Evolutionary conservation across 176 grass and related monocot species (phyloP), one percentile per base, ranked within the genome.

Genomic region (Carex cristatella): DNA sequence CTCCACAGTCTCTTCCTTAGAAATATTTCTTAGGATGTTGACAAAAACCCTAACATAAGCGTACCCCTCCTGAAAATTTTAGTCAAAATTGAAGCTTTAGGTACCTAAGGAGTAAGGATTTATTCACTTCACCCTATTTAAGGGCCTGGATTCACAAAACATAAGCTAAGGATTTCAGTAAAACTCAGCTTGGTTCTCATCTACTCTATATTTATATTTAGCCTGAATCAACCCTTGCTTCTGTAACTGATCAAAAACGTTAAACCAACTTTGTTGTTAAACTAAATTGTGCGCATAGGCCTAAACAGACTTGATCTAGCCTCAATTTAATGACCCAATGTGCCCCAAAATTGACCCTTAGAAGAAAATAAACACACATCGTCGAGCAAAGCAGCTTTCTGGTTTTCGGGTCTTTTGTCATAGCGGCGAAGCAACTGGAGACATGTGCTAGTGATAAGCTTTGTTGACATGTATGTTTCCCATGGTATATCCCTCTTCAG

Each of bases 401-500:
- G 90, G 10, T 75, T 95, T 87, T 91, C 93, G 54, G 88, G 48
- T 90, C 86, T 94, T 77, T 98, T 92, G 54, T 95, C 95, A 74
- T 98, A 98, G 5, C 91, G 86, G 58, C 72, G 75, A 83, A 98
- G 88, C 88, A 94, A 90, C 83, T 98, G 91, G 85, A 95, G 91
- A 85, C 87, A 85, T 83, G 89, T 89, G 53, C 86, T 89, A 40
- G 91, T 92, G 81, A 98, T 98, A 15, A 98, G 90, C 81, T 98
- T 98, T 53, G 88, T 89, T 85, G 95, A 92, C 95, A 95, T 87
- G 79, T 98, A 95, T 84, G 92, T 86, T 72, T 98, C 95, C 95
- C 95, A 98, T 95, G 95, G 93, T 88, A 98, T 98, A 63, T 95
- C 95, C 59, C 91, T 84, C 72, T 95, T 98, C 71, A 98, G 93